These are phyloP conservation scores for Capsicum chinense DNA, from an alignment of 257 asterid genomes.

Conservation along the genomic window DNA sequence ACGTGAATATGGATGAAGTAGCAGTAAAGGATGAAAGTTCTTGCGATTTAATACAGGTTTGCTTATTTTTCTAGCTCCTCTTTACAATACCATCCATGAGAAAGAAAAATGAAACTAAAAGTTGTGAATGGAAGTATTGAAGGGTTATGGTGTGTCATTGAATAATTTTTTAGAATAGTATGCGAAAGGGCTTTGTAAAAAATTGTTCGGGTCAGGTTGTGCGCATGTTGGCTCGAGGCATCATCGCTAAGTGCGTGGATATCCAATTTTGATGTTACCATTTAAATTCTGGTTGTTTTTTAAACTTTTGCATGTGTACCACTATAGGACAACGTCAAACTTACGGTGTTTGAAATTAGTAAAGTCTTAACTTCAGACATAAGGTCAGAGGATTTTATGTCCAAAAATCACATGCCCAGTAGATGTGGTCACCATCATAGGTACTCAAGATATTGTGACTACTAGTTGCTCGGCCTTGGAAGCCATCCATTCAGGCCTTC, in stretches of 20 bases:
- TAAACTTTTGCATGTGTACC: neutral
- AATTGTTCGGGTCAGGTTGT: neutral
- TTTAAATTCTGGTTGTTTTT: neutral
- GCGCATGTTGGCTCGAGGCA: neutral
- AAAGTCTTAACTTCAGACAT: neutral
- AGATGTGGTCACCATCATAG: no score
- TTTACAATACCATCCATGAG: neutral
- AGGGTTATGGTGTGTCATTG: neutral
- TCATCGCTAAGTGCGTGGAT: neutral
- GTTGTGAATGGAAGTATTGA: neutral
- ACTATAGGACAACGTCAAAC: neutral
- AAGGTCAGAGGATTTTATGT: neutral
- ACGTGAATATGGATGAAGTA: no score
- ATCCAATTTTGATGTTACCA: neutral
- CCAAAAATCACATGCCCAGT: no score
- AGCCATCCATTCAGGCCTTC: no score
- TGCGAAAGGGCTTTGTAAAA: no score
- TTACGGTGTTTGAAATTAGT: neutral
- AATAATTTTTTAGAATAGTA: no score
- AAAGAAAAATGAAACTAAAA: neutral
- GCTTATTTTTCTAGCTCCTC: neutral
- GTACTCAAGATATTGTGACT: no score
- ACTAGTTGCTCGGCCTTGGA: no score
- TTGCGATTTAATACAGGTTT: neutral
- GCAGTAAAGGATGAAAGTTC: no score